Evolutionary conservation across 2,329 filamentous ascomycete genomes (phyloP), one percentile per base, ranked within the genome.

Genomic region (Xylariomycetidae sp.): DNA sequence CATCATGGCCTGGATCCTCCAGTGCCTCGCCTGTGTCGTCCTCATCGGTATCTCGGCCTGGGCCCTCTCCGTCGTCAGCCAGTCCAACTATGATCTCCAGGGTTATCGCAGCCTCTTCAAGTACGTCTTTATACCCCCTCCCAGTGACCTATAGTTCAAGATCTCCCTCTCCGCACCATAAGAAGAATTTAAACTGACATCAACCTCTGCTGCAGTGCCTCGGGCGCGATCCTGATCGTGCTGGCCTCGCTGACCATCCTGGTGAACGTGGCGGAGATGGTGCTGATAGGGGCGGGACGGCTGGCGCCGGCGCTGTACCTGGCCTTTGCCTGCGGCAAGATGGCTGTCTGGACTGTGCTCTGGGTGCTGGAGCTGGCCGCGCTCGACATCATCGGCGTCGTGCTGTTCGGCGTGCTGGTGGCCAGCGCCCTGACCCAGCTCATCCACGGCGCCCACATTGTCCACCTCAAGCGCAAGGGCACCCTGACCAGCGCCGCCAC

Each of bases 281-380:
- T 49, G 31, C 32, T 50, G 16, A 48, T 50, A 20, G 22, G 39
- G 14, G 32, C 29, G n/a, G 42, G 39, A 28, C 31, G 31, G 25
- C 49, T 52, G 48, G 42, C 45, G 4, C 46, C 47, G 16, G 39
- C 24, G 10, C 31, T 52, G 18, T 50, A 47, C 29, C 46, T 52
- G 4, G 6, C 41, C 14, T 46, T 35, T 30, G 45, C 46, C 7
- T 45, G 46, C 32, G 25, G 48, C 24, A 52, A 52, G 36, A 42
- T 42, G 16, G 4, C 31, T 10, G 35, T 50, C 30, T 50, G 48
- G 48, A 31, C 31, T 12, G 27, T 46, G 32, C 25, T 49, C 24
- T 43, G 43, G 22, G 40, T 47, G 19, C 22, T 50, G 23, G 35
- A 44, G 32, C 13, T 40, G 19, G 17, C 44, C 18, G 17, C 37